Evolutionary conservation across 2,329 filamentous ascomycete species (phyloP).

Genomic region (Fusarium tjaetaba): DNA sequence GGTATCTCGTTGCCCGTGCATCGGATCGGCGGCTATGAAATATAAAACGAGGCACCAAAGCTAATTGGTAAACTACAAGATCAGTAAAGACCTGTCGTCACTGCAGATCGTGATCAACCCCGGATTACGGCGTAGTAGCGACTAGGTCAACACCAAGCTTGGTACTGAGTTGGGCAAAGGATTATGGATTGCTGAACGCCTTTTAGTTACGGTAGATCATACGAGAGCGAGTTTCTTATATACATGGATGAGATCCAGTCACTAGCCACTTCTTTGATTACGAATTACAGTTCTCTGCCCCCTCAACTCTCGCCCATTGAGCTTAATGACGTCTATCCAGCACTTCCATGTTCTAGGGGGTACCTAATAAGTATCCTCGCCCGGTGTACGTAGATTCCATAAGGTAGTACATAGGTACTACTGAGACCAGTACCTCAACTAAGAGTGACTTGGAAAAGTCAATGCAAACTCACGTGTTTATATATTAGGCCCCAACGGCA

Average conservation of each 20-base stretch:
- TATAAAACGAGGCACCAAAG: constrained; percentile 11
- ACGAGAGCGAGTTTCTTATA: neutral
- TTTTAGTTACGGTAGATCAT: neutral
- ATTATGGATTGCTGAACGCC: neutral
- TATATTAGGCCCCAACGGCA: constrained; percentile 19
- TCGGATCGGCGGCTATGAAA: constrained; percentile 22
- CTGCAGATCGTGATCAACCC: constrained; percentile 31
- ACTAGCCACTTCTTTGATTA: neutral
- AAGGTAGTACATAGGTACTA: no score
- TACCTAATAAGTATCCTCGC: neutral
- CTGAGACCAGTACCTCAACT: neutral
- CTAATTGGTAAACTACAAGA: constrained; percentile 16
- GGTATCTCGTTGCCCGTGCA: neutral
- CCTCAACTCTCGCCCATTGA: neutral
- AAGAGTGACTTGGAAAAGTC: constrained; percentile 6
- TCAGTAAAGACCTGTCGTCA: neutral
- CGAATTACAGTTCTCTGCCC: neutral
- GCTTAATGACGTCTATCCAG: constrained; percentile 11
- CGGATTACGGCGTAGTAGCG: neutral
- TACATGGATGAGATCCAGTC: neutral
- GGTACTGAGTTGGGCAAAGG: neutral
- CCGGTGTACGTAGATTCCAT: neutral
- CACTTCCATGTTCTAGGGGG: neutral
- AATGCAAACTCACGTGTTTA: constrained; percentile 28
- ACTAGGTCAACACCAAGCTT: constrained; percentile 13